Base-by-base conservation (phyloP, 2,329 filamentous ascomycete species). In the Colletotrichum chrysophilum region DNA sequence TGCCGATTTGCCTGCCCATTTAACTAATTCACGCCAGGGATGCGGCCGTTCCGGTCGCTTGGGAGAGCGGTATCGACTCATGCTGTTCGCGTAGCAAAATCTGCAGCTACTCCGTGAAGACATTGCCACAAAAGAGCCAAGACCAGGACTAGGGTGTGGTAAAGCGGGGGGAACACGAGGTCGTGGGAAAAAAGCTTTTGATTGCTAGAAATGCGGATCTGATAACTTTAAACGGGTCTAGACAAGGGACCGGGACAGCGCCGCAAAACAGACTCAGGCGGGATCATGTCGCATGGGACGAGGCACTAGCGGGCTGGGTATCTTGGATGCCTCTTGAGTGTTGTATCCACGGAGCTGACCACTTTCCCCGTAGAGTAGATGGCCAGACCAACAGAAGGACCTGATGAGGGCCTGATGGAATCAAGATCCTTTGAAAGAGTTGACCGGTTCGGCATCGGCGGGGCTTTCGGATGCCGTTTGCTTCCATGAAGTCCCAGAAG, bases 191-290 rank as follows among this genome's bases (percentile, higher is more conserved):
- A 48, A 30, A 68, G 30, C 55, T 38, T 58, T 52, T 18, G 4
- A 13, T 48, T 52, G 56, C 26, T 69, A 32, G 18, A 36, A 58
- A n/a, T 48, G 60, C 60, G 66, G 71, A 76, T 76, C 74, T 70
- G 66, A 76, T 76, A 76, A 71, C 74, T 71, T 34, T 71, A 56
- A 70, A 66, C 61, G 24, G 36, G 66, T 26, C 60, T 56, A 10
- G 34, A 18, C 28, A n/a, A 28, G 36, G 64, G 26, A 4, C 26
- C 3, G 28, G 18, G 32, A 62, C 13, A 3, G 24, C 43, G 56
- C 70, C 28, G 26, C 34, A 24, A 18, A 64, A 21, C 16, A 43
- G 48, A 34, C 21, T 66, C 13, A 43, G 28, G 58, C 58, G 30
- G 30, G 28, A 61, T 21, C 43, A 52, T 52, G n/a, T 21, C 43